Evolutionary conservation across 75 land plant species (phyloP), one percentile per base, ranked within the genome.

Genomic region (Cupressus sempervirens): DNA sequence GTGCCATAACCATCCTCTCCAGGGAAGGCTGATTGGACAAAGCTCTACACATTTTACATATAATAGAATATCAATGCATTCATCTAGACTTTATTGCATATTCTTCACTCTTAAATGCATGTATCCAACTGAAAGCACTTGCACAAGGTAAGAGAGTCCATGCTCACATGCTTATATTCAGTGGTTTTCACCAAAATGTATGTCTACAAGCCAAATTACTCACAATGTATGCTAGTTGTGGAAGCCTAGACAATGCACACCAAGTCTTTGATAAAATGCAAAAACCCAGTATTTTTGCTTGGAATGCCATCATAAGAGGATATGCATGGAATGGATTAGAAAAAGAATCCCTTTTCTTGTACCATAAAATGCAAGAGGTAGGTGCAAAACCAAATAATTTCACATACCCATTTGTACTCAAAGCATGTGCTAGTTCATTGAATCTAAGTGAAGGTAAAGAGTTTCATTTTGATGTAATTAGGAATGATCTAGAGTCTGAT

Each of bases 371-470:
- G 87, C 87, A 35, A 26, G n/a, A 83, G 40, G 8, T 20, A 6
- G 79, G 76, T n/a, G 18, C 68, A n/a, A 3, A 29, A 3, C 81
- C 87, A 9, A 87, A 86, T 18, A 86, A 84, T 41, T 85, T 74
- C 34, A 86, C 87, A 16, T 86, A 86, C 38, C 87, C 70, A 1
- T 62, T 65, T 35, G 80, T 86, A 20, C 46, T 86, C 41, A 70
- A 85, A 14, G 87, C 87, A 10, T 86, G 87, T 46, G 76, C 79
- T 3, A 32, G 73, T 15, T 10, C 65, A 56, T 2, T 75, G 6
- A 26, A 43, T 86, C 40, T 86, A 26, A 3, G 85, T 18, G 35
- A 67, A 3, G 87, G 87, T 0, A 85, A 18, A 48, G 26, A 35
- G 2, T 85, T 86, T 23, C 87, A 86, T 65, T 15, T 26, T 72